These are phyloP conservation scores for Apiospora sp. DNA, from an alignment of 2,329 filamentous ascomycete genomes.

Conservation along the genomic window DNA sequence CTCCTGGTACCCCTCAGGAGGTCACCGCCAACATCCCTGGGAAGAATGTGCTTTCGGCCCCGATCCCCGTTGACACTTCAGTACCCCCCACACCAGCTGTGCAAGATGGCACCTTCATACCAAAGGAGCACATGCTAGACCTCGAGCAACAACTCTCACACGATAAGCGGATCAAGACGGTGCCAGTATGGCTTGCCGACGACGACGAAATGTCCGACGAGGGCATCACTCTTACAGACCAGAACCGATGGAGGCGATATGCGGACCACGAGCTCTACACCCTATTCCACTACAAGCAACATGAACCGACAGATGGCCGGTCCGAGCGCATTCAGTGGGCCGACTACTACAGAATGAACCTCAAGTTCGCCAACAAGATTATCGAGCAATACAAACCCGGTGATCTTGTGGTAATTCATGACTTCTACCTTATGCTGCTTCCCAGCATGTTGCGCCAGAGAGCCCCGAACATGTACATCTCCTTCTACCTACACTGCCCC, in stretches of 20 bases:
- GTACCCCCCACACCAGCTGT: slow-evolving; percentile 65
- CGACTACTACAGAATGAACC: slow-evolving; percentile 93
- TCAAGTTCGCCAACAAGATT: slow-evolving; percentile 89
- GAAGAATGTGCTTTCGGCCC: slow-evolving; percentile 79
- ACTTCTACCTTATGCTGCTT: slow-evolving; percentile 91
- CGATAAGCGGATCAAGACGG: slow-evolving; percentile 77
- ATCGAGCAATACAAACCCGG: slow-evolving; percentile 89
- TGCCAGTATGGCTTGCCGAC: slow-evolving; percentile 90
- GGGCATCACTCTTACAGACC: slow-evolving; percentile 80
- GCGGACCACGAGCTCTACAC: slow-evolving; percentile 92
- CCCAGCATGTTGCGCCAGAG: slow-evolving; percentile 88
- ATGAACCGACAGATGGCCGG: slow-evolving; percentile 86
- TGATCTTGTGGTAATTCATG: slow-evolving; percentile 91
- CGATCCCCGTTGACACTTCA: slow-evolving; percentile 75
- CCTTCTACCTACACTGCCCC: slow-evolving; percentile 92
- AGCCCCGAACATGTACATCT: slow-evolving; percentile 88
- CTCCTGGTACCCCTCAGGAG: slow-evolving; percentile 57
- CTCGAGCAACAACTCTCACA: slow-evolving; percentile 79
- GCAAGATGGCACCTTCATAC: slow-evolving; percentile 75
- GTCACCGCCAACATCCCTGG: slow-evolving; percentile 61
- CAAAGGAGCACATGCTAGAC: slow-evolving; percentile 71
- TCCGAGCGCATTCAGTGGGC: slow-evolving; percentile 85
- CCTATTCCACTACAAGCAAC: slow-evolving; percentile 94
- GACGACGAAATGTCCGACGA: slow-evolving; percentile 71
- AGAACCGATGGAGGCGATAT: slow-evolving; percentile 86